These are phyloP conservation scores for Cicer arietinum DNA, from an alignment of 306 rosid genomes.

Conservation along the genomic window DNA sequence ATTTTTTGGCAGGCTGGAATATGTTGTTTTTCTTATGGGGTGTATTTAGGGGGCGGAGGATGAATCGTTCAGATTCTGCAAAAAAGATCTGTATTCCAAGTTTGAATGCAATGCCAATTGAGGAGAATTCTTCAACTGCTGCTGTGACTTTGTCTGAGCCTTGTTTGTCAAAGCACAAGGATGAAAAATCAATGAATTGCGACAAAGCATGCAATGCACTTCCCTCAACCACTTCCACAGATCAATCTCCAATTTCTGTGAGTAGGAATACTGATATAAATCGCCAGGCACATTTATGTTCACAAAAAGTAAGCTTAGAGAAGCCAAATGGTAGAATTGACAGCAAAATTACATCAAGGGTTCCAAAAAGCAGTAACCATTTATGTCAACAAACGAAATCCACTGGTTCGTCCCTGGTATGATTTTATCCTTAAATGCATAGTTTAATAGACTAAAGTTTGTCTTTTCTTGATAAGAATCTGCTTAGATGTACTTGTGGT, in stretches of 20 bases:
- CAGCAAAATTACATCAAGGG: constrained; percentile 46
- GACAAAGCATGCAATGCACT: constrained; percentile 50
- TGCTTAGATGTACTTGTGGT: constrained; percentile 13
- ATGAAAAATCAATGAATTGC: constrained; percentile 49
- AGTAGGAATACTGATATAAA: constrained; percentile 51
- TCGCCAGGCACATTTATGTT: constrained; percentile 44
- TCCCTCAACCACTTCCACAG: constrained; percentile 50
- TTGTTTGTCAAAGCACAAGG: constrained; percentile 48
- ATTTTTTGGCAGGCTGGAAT: constrained; percentile 85
- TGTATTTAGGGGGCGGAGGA: constrained; percentile 75
- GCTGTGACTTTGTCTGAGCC: constrained; percentile 55
- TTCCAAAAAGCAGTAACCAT: constrained; percentile 46
- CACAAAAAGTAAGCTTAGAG: constrained; percentile 53
- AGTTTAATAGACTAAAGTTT: constrained; percentile 22
- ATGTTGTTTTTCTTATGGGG: constrained; percentile 95
- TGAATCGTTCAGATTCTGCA: constrained; percentile 57
- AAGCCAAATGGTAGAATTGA: constrained; percentile 48
- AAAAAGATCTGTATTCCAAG: constrained; percentile 57
- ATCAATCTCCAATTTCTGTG: constrained; percentile 39
- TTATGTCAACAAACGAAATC: constrained; percentile 49
- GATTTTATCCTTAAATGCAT: constrained; percentile 40
- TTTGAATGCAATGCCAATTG: constrained; percentile 50
- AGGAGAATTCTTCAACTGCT: constrained; percentile 57
- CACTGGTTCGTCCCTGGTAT: constrained; percentile 60
- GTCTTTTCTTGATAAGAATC: constrained; percentile 22